Percentiles rank a stretch among this genome's conserved stretches.
These are phyloP conservation scores for Penicillium sp. DNA, from an alignment of 2,329 filamentous ascomycete genomes.

Conservation along the genomic window DNA sequence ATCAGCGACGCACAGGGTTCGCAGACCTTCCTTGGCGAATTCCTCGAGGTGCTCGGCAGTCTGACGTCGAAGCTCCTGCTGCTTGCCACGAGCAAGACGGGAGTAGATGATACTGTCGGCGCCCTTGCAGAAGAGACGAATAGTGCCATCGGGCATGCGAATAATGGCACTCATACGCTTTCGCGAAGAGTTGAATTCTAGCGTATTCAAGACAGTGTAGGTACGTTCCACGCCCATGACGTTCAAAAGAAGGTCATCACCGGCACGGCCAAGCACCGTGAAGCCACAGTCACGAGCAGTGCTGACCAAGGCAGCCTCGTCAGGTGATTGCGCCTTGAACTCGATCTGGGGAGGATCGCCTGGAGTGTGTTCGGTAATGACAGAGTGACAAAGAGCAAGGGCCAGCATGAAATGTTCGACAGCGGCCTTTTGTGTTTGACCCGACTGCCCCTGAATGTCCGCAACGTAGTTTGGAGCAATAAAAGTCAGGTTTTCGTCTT, in stretches of 20 bases:
- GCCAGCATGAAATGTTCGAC: conserved; percentile 93
- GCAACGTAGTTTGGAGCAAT: conserved; percentile 85
- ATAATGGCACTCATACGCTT: conserved; percentile 99
- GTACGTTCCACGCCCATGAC: conserved; percentile 81
- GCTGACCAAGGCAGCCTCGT: conserved; percentile 90
- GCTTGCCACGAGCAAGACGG: conserved; percentile 79
- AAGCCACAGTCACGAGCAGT: conserved; percentile 96
- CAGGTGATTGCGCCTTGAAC: conserved; percentile 96
- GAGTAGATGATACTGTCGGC: conserved; percentile 98
- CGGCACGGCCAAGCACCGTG: conserved; percentile 78
- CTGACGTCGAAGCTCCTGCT: conserved; percentile 75
- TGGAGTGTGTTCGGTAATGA: conserved; percentile 85
- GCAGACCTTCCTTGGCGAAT: conserved; percentile 92
- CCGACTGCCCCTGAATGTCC: conserved; percentile 77
- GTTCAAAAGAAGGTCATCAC: conserved; percentile 81
- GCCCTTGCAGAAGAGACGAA: conserved; percentile 94
- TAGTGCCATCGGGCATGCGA: conserved; percentile 86
- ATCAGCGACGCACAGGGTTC: conserved; percentile 92
- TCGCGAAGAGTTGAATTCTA: conserved; percentile 95
- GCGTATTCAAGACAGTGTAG: conserved; percentile 87
- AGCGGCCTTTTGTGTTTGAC: conserved; percentile 72
- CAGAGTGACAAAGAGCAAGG: conserved; percentile 92
- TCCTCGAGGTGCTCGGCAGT: conserved; percentile 96
- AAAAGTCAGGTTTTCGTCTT: conserved; percentile 88
- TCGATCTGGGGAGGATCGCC: conserved; percentile 89